Base-by-base conservation (phyloP, 139 green algal genomes). In the Trebouxia sp. region DNA sequence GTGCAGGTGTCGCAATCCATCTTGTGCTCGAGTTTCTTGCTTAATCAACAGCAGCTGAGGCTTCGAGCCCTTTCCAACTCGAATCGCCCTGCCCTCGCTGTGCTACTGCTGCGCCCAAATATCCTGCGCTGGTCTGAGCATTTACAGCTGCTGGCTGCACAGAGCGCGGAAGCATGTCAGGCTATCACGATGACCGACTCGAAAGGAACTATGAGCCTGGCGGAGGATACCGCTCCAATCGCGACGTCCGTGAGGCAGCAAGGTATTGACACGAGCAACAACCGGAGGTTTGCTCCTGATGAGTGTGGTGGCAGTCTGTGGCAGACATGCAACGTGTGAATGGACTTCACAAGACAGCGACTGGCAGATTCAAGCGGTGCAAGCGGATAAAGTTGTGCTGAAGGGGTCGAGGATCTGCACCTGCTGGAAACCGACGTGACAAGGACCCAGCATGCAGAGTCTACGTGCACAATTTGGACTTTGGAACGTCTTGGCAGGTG, bases 401-500 rank as follows among this genome's bases (percentile, higher is more conserved):
- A 51, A 77, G 69, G 41, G 69, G n/a, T 53, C n/a, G 69, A n/a
- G 42, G 17, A 22, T 51, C 69, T 38, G 67, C 39, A 37, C 39
- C 67, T 53, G 24, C 35, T 32, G 69, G 37, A 41, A 77, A 22
- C 2, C 50, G 69, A 26, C 42, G 42, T 32, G 72, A 79, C 9
- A 53, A 47, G 8, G 72, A 79, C 47, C 72, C 72, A 47, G 72
- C 35, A 14, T 79, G 45, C 47, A 79, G 45, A 26, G 72, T 79
- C 1, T 79, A 65, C 30, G 72, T 79, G 42, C 32, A 79, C 28
- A 62, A 62, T 32, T 14, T 79, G 43, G 32, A 62, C 30, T 62
- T 37, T 38, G 32, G 72, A 14, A 79, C 72, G 12, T 65, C 42
- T 38, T 79, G 72, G 72, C 72, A 79, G 72, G 72, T 79, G 28